Evolutionary conservation across 495 filamentous ascomycete genomes (phyloP).

Genomic region (Tuber umbilicatum): DNA sequence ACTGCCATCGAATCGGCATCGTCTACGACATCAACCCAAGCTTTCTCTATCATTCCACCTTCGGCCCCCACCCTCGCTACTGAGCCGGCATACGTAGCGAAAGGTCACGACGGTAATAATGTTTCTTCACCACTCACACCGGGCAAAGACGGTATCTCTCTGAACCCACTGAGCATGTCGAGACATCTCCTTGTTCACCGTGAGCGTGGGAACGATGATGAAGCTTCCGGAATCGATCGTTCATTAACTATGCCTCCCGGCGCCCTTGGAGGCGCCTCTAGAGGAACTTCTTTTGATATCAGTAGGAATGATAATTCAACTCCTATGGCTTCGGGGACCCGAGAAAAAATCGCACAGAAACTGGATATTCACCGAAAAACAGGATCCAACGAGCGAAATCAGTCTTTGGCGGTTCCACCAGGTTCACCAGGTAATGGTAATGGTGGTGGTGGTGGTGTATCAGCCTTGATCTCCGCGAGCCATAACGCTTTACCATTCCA

Average conservation of each 20-base stretch:
- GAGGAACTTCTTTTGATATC: conserved; percentile 69
- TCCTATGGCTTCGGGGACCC: conserved; percentile 47
- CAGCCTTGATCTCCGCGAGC: conserved; percentile 78
- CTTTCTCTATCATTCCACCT: conserved; percentile 85
- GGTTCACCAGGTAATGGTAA: conserved; percentile 42
- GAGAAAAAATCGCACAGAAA: conserved; percentile 82
- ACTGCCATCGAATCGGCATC: conserved; percentile 74
- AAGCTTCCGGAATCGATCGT: conserved; percentile 51
- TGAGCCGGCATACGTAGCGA: conserved; percentile 39
- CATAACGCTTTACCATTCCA: conserved; percentile 66
- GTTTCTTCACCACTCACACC: conserved; percentile 17
- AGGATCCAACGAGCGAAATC: conserved; percentile 46
- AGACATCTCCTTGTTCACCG: conserved; percentile 61
- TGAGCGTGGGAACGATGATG: conserved; percentile 49
- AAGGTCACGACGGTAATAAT: conserved; percentile 33
- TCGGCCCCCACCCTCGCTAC: conserved; percentile 69
- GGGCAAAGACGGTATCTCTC: conserved; percentile 23
- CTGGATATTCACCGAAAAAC: conserved; percentile 82
- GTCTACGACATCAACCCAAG: conserved; percentile 55
- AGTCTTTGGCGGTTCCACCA: conserved; percentile 15
- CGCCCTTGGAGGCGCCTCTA: conserved; percentile 52
- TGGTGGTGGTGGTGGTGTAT: conserved; percentile 62
- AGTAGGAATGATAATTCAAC: conserved; percentile 44
- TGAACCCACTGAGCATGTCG: conserved; percentile 46
- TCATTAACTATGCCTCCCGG: conserved; percentile 61